phyloP scores from a whole-genome alignment of 2,329 filamentous ascomycete species.

The Teratosphaeria zuluensis region DNA sequence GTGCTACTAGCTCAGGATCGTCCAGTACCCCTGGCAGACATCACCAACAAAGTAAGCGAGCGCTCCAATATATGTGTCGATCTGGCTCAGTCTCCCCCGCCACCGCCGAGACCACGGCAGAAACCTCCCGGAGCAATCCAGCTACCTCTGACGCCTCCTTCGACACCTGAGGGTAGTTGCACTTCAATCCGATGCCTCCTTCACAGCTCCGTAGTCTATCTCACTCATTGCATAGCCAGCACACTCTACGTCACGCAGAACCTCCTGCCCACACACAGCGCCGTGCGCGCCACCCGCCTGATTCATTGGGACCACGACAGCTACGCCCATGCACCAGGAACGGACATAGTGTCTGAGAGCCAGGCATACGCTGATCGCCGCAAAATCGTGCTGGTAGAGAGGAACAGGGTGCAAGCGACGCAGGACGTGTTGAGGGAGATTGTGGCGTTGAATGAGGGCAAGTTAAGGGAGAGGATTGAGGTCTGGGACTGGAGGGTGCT shows the following conservation, averaged over 20 bases:
- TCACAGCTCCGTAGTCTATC: conserved; percentile 13
- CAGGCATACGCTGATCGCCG: conserved; percentile 22
- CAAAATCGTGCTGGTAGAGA: conserved; percentile 26
- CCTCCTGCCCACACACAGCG: conserved; percentile 16
- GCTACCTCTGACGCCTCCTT: background rate
- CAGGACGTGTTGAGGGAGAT: conserved; percentile 10
- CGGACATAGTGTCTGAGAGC: conserved; percentile 21
- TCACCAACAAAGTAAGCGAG: conserved; percentile 5
- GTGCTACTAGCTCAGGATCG: background rate
- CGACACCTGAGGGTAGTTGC: background rate
- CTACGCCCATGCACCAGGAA: conserved; percentile 11
- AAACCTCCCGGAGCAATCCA: background rate
- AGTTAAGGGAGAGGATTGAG: conserved; percentile 20
- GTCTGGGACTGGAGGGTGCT: conserved; percentile 25
- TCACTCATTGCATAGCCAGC: conserved; percentile 21
- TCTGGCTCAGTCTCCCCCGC: background rate
- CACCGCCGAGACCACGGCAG: background rate
- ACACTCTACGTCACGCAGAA: conserved; percentile 21
- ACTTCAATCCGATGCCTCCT: conserved; percentile 13
- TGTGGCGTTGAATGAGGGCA: conserved; percentile 13
- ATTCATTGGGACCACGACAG: conserved; percentile 24
- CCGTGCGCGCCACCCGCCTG: conserved; percentile 6
- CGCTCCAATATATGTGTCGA: background rate
- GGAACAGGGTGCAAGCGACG: conserved; percentile 10
- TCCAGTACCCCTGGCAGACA: conserved; percentile 5